Percentiles rank a stretch among this genome's conserved stretches.
phyloP scores from a whole-genome alignment of 768 basidiomycete species.

The Tylopilus rubrobrunneus region DNA sequence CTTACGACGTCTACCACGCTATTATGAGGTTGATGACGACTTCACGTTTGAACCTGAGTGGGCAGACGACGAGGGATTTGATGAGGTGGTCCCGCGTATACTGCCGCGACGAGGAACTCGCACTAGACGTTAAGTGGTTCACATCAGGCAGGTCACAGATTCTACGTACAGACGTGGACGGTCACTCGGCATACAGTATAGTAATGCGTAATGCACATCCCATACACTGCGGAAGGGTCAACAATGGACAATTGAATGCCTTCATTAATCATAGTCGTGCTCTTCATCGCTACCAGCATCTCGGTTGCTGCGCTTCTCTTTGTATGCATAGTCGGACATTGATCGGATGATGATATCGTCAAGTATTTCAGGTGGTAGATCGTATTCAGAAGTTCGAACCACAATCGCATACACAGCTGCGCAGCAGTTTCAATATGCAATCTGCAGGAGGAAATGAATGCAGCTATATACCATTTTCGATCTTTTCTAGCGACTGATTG shows the following conservation, averaged over 20 bases:
- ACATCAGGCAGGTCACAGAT: not conserved
- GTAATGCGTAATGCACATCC: not conserved
- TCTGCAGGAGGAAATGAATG: not conserved
- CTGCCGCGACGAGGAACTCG: conserved; percentile 17
- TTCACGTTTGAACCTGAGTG: conserved; percentile 2
- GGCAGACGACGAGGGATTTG: conserved; percentile 4
- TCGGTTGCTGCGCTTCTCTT: conserved; percentile 18
- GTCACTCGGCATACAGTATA: not conserved
- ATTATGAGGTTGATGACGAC: conserved; percentile 9
- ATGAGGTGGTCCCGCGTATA: not conserved
- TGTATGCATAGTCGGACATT: conserved; percentile 33
- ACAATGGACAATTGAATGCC: not conserved
- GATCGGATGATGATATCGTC: conserved; percentile 62
- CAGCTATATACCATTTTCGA: conserved; percentile 71
- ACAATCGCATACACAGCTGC: conserved; percentile 70
- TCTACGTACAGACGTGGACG: not conserved
- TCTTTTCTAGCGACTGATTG: conserved; percentile 84
- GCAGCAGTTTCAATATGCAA: conserved; percentile 5
- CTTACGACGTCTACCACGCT: conserved; percentile 13
- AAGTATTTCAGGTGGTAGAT: conserved; percentile 61
- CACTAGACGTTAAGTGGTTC: conserved; percentile 9
- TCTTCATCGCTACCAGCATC: conserved; percentile 25
- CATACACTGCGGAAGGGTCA: not conserved
- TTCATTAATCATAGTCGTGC: conserved; percentile 21
- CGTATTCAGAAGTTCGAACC: conserved; percentile 71